Percentiles rank a stretch among this genome's conserved stretches.
Evolutionary conservation across 2,329 filamentous ascomycete species (phyloP).

Genomic region (Ceratocystiopsis minuta): DNA sequence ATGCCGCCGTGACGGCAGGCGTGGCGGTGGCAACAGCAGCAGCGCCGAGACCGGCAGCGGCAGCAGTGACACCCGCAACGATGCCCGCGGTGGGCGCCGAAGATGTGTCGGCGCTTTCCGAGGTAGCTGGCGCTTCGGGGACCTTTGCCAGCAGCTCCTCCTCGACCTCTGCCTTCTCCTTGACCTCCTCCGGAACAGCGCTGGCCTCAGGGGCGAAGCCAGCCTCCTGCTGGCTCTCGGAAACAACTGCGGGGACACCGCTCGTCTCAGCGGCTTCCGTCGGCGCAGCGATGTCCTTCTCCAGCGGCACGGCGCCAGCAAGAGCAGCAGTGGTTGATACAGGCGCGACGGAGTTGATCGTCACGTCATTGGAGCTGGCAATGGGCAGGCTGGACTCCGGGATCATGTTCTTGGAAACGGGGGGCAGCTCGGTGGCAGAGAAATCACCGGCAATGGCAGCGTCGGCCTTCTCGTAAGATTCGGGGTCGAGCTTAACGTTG

Average conservation of each 20-base stretch:
- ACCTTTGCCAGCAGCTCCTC: slow-evolving; percentile 52
- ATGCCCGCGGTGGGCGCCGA: slow-evolving; percentile 1
- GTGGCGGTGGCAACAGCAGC: slow-evolving; percentile 12
- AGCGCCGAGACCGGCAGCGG: slow-evolving; percentile 19
- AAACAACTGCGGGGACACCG: slow-evolving; percentile 39
- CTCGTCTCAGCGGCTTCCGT: background rate
- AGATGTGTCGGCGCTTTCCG: slow-evolving; percentile 23
- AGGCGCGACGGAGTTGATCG: slow-evolving; percentile 34
- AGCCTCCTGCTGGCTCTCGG: slow-evolving; percentile 53
- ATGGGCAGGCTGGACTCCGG: slow-evolving; percentile 72
- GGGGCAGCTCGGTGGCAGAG: slow-evolving; percentile 29
- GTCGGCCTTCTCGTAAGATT: slow-evolving; percentile 70
- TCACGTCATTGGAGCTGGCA: slow-evolving; percentile 20
- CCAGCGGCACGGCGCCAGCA: slow-evolving; percentile 48
- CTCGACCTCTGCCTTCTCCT: slow-evolving; percentile 55
- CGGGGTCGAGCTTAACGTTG: slow-evolving; percentile 63
- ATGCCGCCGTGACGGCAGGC: slow-evolving; percentile 3
- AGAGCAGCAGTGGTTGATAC: slow-evolving; percentile 49
- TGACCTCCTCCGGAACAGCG: slow-evolving; percentile 43
- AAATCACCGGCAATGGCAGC: slow-evolving; percentile 35
- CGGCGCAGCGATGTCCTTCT: slow-evolving; percentile 23
- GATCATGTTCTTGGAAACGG: slow-evolving; percentile 46
- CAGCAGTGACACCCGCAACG: slow-evolving; percentile 15
- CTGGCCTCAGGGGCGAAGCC: slow-evolving; percentile 48
- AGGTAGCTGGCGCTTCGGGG: slow-evolving; percentile 37